A percentile compares a stretch with the other conserved stretches of the same genome.
These are phyloP conservation scores for Diaporthe aspalathi DNA, from an alignment of 2,329 filamentous ascomycete species.

Conservation along the genomic window DNA sequence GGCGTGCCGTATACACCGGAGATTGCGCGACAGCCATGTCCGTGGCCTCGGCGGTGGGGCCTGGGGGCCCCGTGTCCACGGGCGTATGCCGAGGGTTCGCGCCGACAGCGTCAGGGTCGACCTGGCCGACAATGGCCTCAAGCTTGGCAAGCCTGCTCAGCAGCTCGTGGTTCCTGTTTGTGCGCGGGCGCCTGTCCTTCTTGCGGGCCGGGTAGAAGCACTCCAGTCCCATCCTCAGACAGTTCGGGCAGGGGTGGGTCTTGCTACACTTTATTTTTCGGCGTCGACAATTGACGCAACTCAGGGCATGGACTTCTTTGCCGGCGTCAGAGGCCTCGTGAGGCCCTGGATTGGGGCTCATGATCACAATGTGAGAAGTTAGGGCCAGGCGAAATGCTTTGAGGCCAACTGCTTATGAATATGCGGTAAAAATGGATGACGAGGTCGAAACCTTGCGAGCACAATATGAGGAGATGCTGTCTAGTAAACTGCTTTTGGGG, in stretches of 20 bases:
- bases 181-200: constrained; percentile 54
- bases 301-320: constrained; percentile 46
- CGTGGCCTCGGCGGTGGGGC: not conserved
- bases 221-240: constrained; percentile 58
- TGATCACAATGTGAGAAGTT: not conserved
- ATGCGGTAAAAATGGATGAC: not conserved
- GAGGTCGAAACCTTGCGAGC: not conserved
- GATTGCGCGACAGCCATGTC: not conserved
- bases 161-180: constrained; percentile 56
- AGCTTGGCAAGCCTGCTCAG: constrained; percentile 57
- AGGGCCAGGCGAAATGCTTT: not conserved
- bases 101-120: constrained; percentile 48
- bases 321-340: constrained; percentile 23
- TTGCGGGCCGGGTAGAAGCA: constrained; percentile 61
- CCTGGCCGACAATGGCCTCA: constrained; percentile 58
- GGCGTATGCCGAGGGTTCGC: not conserved
- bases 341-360: constrained; percentile 36
- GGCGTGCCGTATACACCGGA: not conserved
- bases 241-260: constrained; percentile 66
- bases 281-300: constrained; percentile 71
- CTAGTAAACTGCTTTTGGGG: not conserved
- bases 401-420: not conserved
- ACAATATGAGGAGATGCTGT: not conserved
- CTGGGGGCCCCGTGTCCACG: not conserved
- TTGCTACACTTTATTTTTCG: constrained; percentile 72